Evolutionary conservation across 805 yeast species (phyloP).

Genomic region (Kluyveromyces aestuarii): DNA sequence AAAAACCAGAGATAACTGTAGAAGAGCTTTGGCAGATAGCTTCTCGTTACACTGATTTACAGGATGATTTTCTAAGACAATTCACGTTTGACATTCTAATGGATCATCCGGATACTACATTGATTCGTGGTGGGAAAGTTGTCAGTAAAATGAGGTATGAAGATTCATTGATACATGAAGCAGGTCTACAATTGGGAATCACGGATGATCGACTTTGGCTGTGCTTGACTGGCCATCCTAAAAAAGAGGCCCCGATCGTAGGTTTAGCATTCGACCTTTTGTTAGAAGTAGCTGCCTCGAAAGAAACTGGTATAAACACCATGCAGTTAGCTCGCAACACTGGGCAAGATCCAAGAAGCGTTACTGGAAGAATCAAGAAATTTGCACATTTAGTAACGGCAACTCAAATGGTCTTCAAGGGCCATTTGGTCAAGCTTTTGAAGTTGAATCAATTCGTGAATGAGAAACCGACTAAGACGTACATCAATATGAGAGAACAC

Average conservation of each 20-base stretch:
- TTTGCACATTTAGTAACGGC: conserved; percentile 44
- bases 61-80: conserved; percentile 9
- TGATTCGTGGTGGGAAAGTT: conserved; percentile 5
- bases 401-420: conserved; percentile 30
- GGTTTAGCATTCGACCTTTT: conserved; percentile 46
- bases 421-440: conserved; percentile 46
- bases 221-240: conserved; percentile 46
- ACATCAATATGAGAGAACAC: conserved; percentile 21
- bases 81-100: conserved; percentile 15
- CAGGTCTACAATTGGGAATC: conserved; percentile 28
- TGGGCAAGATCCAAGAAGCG: conserved; percentile 63
- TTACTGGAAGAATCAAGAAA: conserved; percentile 51
- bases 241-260: conserved; percentile 45
- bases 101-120: conserved; percentile 11
- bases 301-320: conserved; percentile 49
- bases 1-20: conserved; percentile 8
- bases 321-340: conserved; percentile 46
- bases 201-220: conserved; percentile 49
- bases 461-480: conserved; percentile 15
- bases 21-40: conserved; percentile 13
- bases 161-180: background rate
- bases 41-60: conserved; percentile 3
- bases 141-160: background rate
- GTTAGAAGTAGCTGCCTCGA: conserved; percentile 50
- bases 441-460: conserved; percentile 39